These are phyloP conservation scores for Leptographium radiaticola DNA, from an alignment of 2,329 filamentous ascomycete species.

Conservation along the genomic window DNA sequence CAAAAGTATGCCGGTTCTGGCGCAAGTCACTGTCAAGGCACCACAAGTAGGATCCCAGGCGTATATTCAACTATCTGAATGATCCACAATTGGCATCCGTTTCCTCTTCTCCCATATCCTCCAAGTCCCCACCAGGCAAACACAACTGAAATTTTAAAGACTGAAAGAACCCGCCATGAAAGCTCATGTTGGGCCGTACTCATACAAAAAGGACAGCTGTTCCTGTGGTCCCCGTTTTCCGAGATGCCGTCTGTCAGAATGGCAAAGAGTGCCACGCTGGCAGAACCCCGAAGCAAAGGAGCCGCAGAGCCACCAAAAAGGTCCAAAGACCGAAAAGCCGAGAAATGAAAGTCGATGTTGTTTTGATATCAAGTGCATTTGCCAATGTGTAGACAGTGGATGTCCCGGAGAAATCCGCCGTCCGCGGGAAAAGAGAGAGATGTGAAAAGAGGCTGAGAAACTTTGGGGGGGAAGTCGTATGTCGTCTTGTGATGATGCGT, in stretches of 20 bases:
- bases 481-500: not conserved
- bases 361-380: not conserved
- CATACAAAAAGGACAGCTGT: constrained; percentile 11
- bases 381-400: not conserved
- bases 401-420: not conserved
- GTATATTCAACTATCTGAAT: not conserved
- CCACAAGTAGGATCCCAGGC: not conserved
- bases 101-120: not conserved
- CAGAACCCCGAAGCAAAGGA: not conserved
- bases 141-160: not conserved
- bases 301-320: not conserved
- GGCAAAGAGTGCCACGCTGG: not conserved
- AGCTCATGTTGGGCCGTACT: not conserved
- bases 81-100: not conserved
- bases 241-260: not conserved
- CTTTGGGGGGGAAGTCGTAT: not conserved
- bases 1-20: no score
- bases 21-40: no score
- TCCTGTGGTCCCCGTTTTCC: constrained; percentile 1
- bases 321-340: not conserved
- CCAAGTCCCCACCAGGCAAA: not conserved
- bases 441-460: not conserved
- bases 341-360: not conserved
- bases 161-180: not conserved
- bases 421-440: not conserved